Conservation (phyloP, 441 rosid genomes). For the Pelargonium australe region DNA sequence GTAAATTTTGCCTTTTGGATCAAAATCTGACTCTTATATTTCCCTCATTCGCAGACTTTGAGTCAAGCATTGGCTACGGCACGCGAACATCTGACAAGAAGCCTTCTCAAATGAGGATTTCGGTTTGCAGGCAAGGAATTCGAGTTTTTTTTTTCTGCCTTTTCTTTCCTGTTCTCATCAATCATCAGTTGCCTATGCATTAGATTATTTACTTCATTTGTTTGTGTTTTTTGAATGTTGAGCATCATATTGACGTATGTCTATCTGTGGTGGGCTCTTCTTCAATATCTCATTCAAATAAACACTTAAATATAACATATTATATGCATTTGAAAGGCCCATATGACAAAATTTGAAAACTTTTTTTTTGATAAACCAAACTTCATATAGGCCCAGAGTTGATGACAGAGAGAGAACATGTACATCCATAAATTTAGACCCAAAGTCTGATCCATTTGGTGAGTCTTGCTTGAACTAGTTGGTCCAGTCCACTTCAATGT, state of each 20-base stretch:
- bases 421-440: no score
- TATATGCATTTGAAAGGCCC: neutral
- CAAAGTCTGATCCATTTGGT: no score
- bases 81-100: slow-evolving; percentile 56
- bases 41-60: slow-evolving; percentile 38
- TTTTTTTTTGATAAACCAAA: no score
- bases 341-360: no score
- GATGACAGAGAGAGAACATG: neutral
- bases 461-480: no score
- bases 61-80: slow-evolving; percentile 58
- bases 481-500: no score
- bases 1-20: neutral
- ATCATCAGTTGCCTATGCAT: neutral
- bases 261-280: neutral
- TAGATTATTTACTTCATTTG: neutral
- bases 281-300: neutral
- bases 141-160: neutral
- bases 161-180: neutral
- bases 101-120: slow-evolving; percentile 40
- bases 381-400: neutral
- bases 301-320: neutral
- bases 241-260: neutral
- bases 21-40: neutral
- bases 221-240: neutral
- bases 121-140: neutral